Evolutionary conservation across 345 rosid genomes (phyloP).

Genomic region (Eucalyptus cladocalyx): DNA sequence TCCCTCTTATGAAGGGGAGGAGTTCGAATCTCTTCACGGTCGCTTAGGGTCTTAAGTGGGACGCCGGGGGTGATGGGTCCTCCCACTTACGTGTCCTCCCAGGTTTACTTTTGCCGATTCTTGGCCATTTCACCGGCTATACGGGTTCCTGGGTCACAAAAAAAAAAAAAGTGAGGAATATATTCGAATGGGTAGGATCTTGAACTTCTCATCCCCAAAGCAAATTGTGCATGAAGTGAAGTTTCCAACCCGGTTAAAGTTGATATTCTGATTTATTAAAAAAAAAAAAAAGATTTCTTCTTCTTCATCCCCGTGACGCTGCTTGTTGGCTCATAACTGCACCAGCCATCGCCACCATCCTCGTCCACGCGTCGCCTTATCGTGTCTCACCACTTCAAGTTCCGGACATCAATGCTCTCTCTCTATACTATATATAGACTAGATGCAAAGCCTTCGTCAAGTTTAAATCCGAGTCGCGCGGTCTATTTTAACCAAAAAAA

Average conservation of each 20-base stretch:
- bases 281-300: background rate
- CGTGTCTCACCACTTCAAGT: background rate
- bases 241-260: background rate
- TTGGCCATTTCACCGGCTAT: too few species aligned
- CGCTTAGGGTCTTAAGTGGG: too few species aligned
- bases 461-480: background rate
- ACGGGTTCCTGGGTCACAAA: too few species aligned
- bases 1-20: too few species aligned
- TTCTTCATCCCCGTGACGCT: background rate
- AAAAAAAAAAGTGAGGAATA: too few species aligned
- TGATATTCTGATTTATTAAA: background rate
- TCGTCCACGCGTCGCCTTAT: background rate
- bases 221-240: background rate
- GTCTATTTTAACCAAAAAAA: background rate
- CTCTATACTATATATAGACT: too few species aligned
- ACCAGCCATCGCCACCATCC: background rate
- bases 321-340: background rate
- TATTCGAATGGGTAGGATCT: accelerated
- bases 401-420: background rate
- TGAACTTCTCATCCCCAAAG: too few species aligned
- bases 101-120: too few species aligned
- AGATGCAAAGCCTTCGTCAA: background rate
- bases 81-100: too few species aligned
- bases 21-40: too few species aligned
- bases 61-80: too few species aligned